Evolutionary conservation across 2,329 filamentous ascomycete genomes (phyloP), one percentile per base, ranked within the genome.

Genomic region (Lecanicillium sp.): DNA sequence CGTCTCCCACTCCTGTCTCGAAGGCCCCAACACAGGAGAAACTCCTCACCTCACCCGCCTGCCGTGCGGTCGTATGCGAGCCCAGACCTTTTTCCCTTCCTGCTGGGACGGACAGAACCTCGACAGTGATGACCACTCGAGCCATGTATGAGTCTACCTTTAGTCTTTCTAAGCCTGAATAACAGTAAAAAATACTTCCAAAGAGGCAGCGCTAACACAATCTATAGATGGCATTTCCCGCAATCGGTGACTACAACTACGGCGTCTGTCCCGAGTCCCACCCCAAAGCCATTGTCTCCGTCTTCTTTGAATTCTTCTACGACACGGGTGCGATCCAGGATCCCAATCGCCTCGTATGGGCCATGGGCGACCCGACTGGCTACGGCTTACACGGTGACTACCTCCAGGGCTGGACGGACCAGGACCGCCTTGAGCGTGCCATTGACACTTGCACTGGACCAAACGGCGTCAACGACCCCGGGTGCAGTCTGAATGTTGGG

Each of bases 41-140:
- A 70, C 64, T 3, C 60, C 62, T n/a, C 57, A 61, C 7, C 65
- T 83, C 29, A 33, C 19, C 30, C 78, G 76, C 1, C 64, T 65
- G 44, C 63, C 65, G 42, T 80, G 78, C 49, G 54, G 65, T 27
- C 67, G 74, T 29, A 60, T 69, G 14, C 67, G 73, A 28, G 62
- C 69, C n/a, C 69, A 78, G 50, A 60, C 78, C n/a, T 70, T 69
- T 51, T 78, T 80, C 53, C 75, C 74, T 1, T 68, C 68, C 4
- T 81, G 77, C 62, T 81, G 78, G 78, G 66, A 82, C 43, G 78
- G 78, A 27, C 58, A 60, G 30, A 67, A 77, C 45, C 49, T 75
- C 25, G 74, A 80, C 51, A 65, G 66, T 7, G 38, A 59, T 2
- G 63, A 78, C 53, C 73, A 79, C 55, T 69, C 67, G 48, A 70